phyloP scores from a whole-genome alignment of 768 basidiomycete species.

The Calocybe indica region DNA sequence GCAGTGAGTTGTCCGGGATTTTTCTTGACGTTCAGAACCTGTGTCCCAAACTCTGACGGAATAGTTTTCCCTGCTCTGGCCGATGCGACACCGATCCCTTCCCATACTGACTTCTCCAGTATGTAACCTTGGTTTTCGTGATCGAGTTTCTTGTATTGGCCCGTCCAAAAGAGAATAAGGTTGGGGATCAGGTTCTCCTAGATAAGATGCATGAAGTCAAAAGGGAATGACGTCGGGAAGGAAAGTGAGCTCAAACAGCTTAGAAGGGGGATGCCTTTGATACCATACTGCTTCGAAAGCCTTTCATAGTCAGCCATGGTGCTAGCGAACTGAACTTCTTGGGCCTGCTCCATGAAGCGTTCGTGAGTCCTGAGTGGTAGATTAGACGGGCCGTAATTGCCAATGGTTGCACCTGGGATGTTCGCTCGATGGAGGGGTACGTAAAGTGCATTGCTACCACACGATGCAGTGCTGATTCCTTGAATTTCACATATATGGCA shows the following conservation, averaged over 20 bases:
- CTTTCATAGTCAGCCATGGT: slow-evolving; percentile 8
- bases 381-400: slow-evolving; percentile 10
- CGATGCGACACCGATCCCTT: slow-evolving; percentile 24
- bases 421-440: slow-evolving; percentile 15
- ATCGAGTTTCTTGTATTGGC: slow-evolving; percentile 22
- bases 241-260: slow-evolving; percentile 16
- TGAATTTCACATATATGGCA: slow-evolving; percentile 30
- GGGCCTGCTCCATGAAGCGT: slow-evolving; percentile 11
- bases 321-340: slow-evolving; percentile 9
- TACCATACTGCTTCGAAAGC: slow-evolving; percentile 18
- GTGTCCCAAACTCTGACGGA: slow-evolving; percentile 21
- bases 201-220: slow-evolving; percentile 39
- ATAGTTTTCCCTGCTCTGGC: slow-evolving; percentile 18
- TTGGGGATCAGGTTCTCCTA: slow-evolving; percentile 31
- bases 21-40: slow-evolving; percentile 17
- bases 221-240: slow-evolving; percentile 26
- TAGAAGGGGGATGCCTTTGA: slow-evolving; percentile 21
- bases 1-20: slow-evolving; percentile 17
- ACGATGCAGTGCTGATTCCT: slow-evolving; percentile 12
- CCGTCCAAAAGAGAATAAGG: slow-evolving; percentile 31
- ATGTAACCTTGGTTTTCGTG: slow-evolving; percentile 15
- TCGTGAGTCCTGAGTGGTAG: slow-evolving; percentile 23
- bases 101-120: slow-evolving; percentile 18
- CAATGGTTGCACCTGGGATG: slow-evolving; percentile 8
- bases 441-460: slow-evolving; percentile 10